Conservation (phyloP, 1,284 basidiomycete species). For the Xanthoconium separans region DNA sequence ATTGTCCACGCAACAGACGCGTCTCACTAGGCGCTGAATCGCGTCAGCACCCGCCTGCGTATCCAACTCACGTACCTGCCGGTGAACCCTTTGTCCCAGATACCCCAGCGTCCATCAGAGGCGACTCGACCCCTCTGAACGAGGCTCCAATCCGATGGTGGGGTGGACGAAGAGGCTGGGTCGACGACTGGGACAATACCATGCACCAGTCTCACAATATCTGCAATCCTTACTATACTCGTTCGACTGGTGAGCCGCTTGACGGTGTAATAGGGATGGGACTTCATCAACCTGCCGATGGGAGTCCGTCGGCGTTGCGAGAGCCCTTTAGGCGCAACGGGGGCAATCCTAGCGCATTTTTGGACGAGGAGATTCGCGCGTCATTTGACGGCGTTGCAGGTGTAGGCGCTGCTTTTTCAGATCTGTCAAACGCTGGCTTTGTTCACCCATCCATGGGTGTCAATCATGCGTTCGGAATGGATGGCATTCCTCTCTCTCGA, state of each 20-base stretch:
- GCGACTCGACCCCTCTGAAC: constrained; percentile 17
- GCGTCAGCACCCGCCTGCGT: background rate
- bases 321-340: constrained; percentile 1
- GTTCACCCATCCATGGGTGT: background rate
- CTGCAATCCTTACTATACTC: background rate
- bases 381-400: constrained; percentile 13
- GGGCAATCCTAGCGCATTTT: constrained; percentile 11
- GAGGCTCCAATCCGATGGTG: constrained; percentile 22
- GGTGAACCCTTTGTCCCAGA: background rate
- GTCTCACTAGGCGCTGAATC: constrained; percentile 13
- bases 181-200: constrained; percentile 20
- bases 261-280: background rate
- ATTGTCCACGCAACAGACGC: constrained; percentile 1
- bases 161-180: constrained; percentile 18
- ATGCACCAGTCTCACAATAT: background rate
- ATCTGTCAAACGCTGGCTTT: background rate
- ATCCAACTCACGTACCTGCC: background rate
- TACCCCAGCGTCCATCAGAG: background rate
- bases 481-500: constrained; percentile 6
- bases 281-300: background rate
- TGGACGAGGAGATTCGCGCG: constrained; percentile 23
- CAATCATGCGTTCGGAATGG: background rate
- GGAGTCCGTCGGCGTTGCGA: background rate
- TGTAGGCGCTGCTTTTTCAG: background rate
- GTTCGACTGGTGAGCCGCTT: background rate